Conservation (phyloP, 768 basidiomycete genomes). For the Cantharellus anzutake region DNA sequence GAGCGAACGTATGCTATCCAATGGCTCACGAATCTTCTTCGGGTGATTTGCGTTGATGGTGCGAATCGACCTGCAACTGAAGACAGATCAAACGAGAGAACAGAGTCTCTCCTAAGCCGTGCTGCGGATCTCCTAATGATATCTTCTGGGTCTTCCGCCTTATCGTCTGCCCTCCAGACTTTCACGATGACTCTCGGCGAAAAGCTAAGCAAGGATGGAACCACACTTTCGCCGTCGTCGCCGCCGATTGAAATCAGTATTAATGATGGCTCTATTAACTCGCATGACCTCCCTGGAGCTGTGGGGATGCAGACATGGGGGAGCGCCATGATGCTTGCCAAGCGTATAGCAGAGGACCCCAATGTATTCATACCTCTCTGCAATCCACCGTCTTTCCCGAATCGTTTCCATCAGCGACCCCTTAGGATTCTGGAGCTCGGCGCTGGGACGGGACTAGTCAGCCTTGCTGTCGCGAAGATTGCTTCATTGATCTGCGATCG, state of each 20-base stretch:
- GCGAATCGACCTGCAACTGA: not conserved
- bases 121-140: conserved; percentile 40
- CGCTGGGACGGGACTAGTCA: conserved; percentile 70
- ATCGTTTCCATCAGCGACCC: conserved; percentile 4
- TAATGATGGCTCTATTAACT: conserved; percentile 47
- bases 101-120: conserved; percentile 33
- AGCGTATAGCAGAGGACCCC: conserved; percentile 35
- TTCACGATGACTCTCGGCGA: too few relatives aligned
- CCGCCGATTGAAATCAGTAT: conserved; percentile 22
- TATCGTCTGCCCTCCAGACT: conserved; percentile 21
- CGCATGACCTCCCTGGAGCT: conserved; percentile 44
- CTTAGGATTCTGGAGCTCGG: conserved; percentile 58
- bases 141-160: conserved; percentile 25
- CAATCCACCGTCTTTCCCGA: conserved; percentile 16
- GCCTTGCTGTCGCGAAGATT: conserved; percentile 41
- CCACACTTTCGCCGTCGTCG: conserved; percentile 12
- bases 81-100: conserved; percentile 9
- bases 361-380: conserved; percentile 19
- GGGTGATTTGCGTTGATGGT: not conserved
- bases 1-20: conserved; percentile 49
- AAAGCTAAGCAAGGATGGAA: not conserved
- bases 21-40: conserved; percentile 58
- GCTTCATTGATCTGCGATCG: conserved; percentile 9
- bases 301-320: conserved; percentile 80
- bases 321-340: conserved; percentile 50